These are phyloP conservation scores for Sporodiniella umbellata DNA, from an alignment of 371 early-diverging fungal species.

Conservation along the genomic window DNA sequence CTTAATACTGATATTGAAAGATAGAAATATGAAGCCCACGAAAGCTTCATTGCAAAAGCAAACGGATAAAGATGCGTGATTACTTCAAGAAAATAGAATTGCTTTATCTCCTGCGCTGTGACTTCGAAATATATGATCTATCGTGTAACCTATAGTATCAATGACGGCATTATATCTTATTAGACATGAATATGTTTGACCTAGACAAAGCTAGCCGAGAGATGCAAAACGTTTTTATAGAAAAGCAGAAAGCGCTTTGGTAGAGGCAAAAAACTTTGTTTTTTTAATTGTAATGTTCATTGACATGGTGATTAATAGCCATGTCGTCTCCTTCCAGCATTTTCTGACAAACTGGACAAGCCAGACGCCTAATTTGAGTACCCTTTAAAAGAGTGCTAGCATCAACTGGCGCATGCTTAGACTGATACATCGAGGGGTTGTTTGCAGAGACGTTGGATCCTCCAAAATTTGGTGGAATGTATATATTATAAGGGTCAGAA, in stretches of 20 bases:
- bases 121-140: no score
- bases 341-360: constrained; percentile 45
- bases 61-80: neutral
- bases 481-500: constrained; percentile 19
- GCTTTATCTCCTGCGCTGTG: no score
- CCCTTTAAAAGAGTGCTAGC: constrained; percentile 31
- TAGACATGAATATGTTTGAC: no score
- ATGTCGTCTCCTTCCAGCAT: constrained; percentile 48
- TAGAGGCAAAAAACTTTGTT: no score
- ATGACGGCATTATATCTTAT: no score
- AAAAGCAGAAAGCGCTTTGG: no score
- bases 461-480: constrained; percentile 40
- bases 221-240: no score
- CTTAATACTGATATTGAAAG: neutral
- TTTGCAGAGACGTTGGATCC: constrained; percentile 11
- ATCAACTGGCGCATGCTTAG: constrained; percentile 37
- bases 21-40: constrained; percentile 8
- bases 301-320: constrained; percentile 49
- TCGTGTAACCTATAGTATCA: no score
- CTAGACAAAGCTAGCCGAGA: no score
- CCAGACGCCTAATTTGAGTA: constrained; percentile 33
- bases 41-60: constrained; percentile 2
- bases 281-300: constrained; percentile 31
- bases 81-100: neutral
- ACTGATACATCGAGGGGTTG: constrained; percentile 14